Evolutionary conservation across 129 eudicot genomes (phyloP), one percentile per base, ranked within the genome.

Genomic region (Rutidosis leptorrhynchoides): DNA sequence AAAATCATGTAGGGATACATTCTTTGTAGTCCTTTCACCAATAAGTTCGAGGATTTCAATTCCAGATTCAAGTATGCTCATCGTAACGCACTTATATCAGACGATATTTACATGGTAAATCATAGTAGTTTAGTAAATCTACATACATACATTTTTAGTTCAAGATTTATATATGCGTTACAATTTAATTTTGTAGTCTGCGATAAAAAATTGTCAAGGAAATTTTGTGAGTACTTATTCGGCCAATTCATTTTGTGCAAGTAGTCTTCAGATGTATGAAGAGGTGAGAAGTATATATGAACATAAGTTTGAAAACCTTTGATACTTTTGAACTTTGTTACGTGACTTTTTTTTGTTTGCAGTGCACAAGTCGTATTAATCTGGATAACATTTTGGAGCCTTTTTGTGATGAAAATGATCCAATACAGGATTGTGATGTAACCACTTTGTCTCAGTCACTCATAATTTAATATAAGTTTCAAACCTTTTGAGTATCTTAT

Each of bases 11-110:
- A 75, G 74, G 79, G 79, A 3, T 74, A 66, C 62, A 46, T 67
- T 33, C 56, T 74, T 25, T 28, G 20, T 1, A 75, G 59, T 33
- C 79, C 79, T 21, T 42, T 67, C n/a, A 74, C 73, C 10, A 26
- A 74, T 45, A 46, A 26, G 29, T 40, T 40, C 21, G n/a, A 23
- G 7, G 74, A 75, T 27, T 49, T 24, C 20, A 75, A 75, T 51
- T 75, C 79, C 17, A 75, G 67, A 60, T 5, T 56, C 17, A 33
- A 42, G 32, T 75, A 67, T 33, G 74, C 74, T 59, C 56, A 75
- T 35, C 56, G 69, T 26, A 35, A 67, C 40, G 73, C 68, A 59
- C 63, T 75, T 20, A 57, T 75, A 67, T 75, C 79, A n/a, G 54
- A 67, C 17, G 74, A 67, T n/a, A 69, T 75, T 42, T 35, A 67